Evolutionary conservation across 805 yeast species (phyloP).

Genomic region (Yarrowia phangngaensis): DNA sequence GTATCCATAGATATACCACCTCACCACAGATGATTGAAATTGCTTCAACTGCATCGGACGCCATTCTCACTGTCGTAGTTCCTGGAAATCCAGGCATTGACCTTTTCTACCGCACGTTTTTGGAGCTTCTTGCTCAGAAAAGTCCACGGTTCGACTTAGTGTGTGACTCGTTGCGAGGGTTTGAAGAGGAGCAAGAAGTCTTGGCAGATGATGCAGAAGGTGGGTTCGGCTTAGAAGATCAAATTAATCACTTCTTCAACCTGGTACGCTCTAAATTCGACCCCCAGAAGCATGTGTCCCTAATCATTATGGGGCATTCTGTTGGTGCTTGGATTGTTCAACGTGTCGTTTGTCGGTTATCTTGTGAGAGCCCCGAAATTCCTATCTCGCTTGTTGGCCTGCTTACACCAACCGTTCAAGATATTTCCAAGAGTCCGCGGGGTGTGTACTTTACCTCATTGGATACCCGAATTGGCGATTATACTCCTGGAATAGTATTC

Average conservation of each 20-base stretch:
- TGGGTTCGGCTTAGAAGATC: constrained; percentile 13
- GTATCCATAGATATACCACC: too few relatives aligned
- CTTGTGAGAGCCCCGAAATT: constrained; percentile 33
- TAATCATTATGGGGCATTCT: constrained; percentile 62
- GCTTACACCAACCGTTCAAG: constrained; percentile 67
- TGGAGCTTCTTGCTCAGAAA: constrained; percentile 9
- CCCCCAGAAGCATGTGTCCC: constrained; percentile 1
- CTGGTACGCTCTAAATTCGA: constrained; percentile 2
- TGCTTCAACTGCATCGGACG: constrained; percentile 1
- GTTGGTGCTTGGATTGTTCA: constrained; percentile 65
- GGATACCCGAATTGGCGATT: constrained; percentile 32
- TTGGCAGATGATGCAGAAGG: not conserved
- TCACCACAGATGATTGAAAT: constrained; percentile 10
- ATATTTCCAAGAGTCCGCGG: constrained; percentile 49
- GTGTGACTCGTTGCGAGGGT: constrained; percentile 22
- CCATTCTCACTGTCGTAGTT: constrained; percentile 20
- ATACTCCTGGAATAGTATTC: constrained; percentile 27
- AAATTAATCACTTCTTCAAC: constrained; percentile 7
- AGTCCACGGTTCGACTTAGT: constrained; percentile 13
- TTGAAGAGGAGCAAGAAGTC: constrained; percentile 9
- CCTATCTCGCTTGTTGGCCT: constrained; percentile 51
- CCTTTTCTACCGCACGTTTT: constrained; percentile 9
- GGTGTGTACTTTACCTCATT: constrained; percentile 40
- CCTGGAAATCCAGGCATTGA: constrained; percentile 26
- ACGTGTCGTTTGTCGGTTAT: constrained; percentile 41